Evolutionary conservation across 2,329 filamentous ascomycete species (phyloP).

Genomic region (Didymella lethalis): DNA sequence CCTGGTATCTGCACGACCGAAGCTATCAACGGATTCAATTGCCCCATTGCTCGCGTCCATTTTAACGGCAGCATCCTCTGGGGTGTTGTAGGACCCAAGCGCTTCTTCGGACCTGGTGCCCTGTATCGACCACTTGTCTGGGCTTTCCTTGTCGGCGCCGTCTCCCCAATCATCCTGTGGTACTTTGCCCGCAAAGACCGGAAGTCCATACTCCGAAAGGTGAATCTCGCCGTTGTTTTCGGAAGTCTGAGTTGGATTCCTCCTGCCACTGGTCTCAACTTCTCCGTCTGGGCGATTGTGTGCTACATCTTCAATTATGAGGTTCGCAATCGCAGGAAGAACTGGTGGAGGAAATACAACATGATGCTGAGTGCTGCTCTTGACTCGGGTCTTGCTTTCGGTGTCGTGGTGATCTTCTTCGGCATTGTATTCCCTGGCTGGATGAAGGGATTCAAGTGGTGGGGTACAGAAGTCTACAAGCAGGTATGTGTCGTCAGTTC

Average conservation of each 20-base stretch:
- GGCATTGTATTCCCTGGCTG: conserved; percentile 82
- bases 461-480: conserved; percentile 88
- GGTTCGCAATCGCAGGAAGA: conserved; percentile 71
- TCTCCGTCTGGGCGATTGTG: conserved; percentile 84
- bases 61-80: conserved; percentile 91
- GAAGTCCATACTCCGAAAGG: conserved; percentile 72
- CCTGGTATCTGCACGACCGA: conserved; percentile 77
- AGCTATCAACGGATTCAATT: conserved; percentile 88
- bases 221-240: conserved; percentile 84
- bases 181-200: conserved; percentile 66
- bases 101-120: conserved; percentile 80
- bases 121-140: conserved; percentile 80
- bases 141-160: conserved; percentile 79
- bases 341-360: conserved; percentile 91
- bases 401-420: conserved; percentile 85
- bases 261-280: conserved; percentile 82
- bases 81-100: conserved; percentile 82
- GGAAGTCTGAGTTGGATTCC: conserved; percentile 87
- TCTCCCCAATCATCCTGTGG: conserved; percentile 79
- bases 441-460: conserved; percentile 80
- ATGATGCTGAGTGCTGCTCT: conserved; percentile 87
- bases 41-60: conserved; percentile 84
- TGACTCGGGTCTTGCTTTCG: conserved; percentile 82
- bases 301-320: conserved; percentile 85
- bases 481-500: conserved; percentile 51